Conservation (phyloP, 164 flowering plant genomes). For the Annona cherimola region DNA sequence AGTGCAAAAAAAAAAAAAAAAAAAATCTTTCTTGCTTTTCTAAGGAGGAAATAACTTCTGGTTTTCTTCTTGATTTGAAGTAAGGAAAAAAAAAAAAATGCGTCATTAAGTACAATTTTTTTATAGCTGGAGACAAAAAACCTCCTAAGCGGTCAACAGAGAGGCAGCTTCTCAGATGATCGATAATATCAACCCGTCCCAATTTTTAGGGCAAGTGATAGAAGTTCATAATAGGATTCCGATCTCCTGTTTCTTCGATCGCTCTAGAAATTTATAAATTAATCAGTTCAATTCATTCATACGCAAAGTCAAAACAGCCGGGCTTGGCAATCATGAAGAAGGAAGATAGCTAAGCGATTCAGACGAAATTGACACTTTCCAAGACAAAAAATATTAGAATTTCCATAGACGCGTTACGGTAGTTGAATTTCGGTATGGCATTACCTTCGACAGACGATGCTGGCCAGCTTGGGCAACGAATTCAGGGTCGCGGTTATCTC, state of each 20-base stretch:
- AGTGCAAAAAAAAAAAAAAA: not conserved
- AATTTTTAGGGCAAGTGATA: no score
- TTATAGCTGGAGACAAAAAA: no score
- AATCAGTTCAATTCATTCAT: not conserved
- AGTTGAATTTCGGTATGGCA: no score
- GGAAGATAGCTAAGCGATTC: not conserved
- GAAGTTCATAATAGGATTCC: no score
- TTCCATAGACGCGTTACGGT: not conserved
- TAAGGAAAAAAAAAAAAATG: not conserved
- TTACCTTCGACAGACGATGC: conserved; percentile 40
- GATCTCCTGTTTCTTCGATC: not conserved
- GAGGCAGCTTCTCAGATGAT: no score
- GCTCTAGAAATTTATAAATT: not conserved
- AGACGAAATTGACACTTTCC: not conserved
- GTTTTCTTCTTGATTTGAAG: not conserved
- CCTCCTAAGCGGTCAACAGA: no score
- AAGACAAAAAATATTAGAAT: not conserved
- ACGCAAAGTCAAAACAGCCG: not conserved
- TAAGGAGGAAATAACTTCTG: not conserved
- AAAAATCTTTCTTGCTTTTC: not conserved
- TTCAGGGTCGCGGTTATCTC: conserved; percentile 10
- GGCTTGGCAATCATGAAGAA: not conserved
- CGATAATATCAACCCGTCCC: no score
- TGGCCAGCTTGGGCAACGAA: conserved; percentile 21
- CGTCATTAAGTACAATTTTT: not conserved